Conservation (phyloP, 1,284 basidiomycete species). For the Ustilago vetiveriae region DNA sequence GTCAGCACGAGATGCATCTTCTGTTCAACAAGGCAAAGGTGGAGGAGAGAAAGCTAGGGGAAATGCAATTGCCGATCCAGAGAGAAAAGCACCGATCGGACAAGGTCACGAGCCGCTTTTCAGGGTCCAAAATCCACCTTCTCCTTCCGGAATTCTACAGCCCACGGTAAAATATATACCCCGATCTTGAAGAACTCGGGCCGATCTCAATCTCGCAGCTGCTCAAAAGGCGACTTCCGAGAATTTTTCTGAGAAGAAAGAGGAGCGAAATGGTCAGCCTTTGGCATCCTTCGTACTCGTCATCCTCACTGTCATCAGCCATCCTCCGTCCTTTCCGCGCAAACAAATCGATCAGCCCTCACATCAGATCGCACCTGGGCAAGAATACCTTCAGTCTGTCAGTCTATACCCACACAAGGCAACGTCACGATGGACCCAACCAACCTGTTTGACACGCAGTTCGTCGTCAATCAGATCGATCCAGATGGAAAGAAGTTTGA, state of each 20-base stretch:
- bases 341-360: not conserved
- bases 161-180: not conserved
- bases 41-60: conserved; percentile 8
- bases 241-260: conserved; percentile 12
- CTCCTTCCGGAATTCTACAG: not conserved
- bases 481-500: conserved; percentile 92
- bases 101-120: not conserved
- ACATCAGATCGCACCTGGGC: too few relatives aligned
- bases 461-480: conserved; percentile 63
- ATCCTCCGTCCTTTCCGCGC: too few relatives aligned
- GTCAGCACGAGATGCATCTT: too few relatives aligned
- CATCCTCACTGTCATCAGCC: not conserved
- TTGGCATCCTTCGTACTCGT: too few relatives aligned
- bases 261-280: too few relatives aligned
- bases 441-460: conserved; percentile 66
- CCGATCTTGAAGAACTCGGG: too few relatives aligned
- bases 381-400: too few relatives aligned
- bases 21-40: too few relatives aligned
- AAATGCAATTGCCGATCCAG: conserved; percentile 14
- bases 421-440: conserved; percentile 60
- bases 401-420: too few relatives aligned
- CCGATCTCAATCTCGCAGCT: too few relatives aligned
- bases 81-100: not conserved
- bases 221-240: conserved; percentile 27
- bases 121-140: conserved; percentile 3